A percentile compares a stretch with the other conserved stretches of the same genome.
Evolutionary conservation across 495 filamentous ascomycete genomes (phyloP).

Genomic region (Cercophora sp.): DNA sequence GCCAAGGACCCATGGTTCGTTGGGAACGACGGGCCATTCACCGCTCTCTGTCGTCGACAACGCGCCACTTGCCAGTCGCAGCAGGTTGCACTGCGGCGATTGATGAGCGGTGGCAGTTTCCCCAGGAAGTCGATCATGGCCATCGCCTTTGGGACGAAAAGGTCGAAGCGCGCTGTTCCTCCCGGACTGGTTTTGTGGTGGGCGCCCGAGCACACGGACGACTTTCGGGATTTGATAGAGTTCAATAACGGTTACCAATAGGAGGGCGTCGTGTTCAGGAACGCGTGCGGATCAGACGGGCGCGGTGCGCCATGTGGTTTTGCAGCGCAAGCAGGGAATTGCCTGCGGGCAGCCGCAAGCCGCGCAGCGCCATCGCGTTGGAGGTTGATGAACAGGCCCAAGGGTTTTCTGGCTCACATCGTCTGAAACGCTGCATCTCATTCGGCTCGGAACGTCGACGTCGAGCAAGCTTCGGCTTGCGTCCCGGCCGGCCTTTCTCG

Average conservation of each 20-base stretch:
- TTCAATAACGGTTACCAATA: background rate
- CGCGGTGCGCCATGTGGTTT: background rate
- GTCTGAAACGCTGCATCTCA: constrained; percentile 6
- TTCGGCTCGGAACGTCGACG: background rate
- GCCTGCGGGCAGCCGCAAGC: background rate
- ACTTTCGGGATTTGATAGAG: too few relatives aligned
- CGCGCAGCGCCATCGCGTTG: constrained; percentile 2
- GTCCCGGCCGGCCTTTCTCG: too few relatives aligned
- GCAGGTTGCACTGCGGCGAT: too few relatives aligned
- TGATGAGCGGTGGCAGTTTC: too few relatives aligned
- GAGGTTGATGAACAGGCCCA: constrained; percentile 10
- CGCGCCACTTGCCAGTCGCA: too few relatives aligned
- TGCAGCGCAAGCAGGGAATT: background rate
- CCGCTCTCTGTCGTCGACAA: too few relatives aligned
- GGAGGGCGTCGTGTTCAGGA: background rate
- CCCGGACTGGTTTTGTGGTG: background rate
- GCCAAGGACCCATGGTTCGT: background rate
- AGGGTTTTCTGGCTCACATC: background rate
- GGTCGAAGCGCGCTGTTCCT: background rate
- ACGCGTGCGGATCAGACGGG: background rate
- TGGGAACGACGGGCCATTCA: background rate
- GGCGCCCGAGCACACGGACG: constrained; percentile 3
- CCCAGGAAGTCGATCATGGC: too few relatives aligned
- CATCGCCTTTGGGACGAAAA: too few relatives aligned
- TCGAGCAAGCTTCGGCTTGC: constrained; percentile 3